Percentiles rank a stretch among this genome's conserved stretches.
Conservation (phyloP, 495 filamentous ascomycete species). For the Eremomyces bilateralis region DNA sequence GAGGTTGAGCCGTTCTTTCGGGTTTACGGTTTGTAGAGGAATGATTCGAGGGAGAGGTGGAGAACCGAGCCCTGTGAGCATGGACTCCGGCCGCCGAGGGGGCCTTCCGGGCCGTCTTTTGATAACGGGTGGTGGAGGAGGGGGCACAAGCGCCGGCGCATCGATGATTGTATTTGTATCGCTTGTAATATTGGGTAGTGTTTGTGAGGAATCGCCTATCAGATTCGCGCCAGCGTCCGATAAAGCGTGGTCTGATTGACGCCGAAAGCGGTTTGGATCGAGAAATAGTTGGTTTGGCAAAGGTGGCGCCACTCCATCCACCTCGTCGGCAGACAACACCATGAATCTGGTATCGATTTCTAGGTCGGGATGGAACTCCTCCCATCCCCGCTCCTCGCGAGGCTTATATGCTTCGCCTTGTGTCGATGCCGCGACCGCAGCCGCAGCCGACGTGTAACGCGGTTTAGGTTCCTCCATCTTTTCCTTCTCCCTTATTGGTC, state of each 20-base stretch:
- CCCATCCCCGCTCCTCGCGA: constrained; percentile 85
- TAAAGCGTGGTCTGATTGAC: too few species aligned
- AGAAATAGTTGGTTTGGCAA: too few species aligned
- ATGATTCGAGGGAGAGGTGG: constrained; percentile 35
- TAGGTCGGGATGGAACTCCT: constrained; percentile 88
- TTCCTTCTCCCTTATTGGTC: constrained; percentile 20
- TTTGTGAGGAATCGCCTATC: constrained; percentile 13
- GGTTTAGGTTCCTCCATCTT: constrained; percentile 21
- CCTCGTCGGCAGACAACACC: constrained; percentile 61
- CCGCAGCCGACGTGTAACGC: constrained; percentile 59
- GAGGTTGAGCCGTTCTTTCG: constrained; percentile 40
- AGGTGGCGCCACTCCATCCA: constrained; percentile 38
- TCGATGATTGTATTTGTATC: constrained; percentile 4
- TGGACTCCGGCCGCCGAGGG: constrained; percentile 34
- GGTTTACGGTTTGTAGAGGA: constrained; percentile 42
- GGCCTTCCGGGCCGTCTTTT: constrained; percentile 42
- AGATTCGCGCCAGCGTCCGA: constrained; percentile 8
- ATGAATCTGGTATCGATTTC: constrained; percentile 63
- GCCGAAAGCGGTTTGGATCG: too few species aligned
- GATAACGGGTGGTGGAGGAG: constrained; percentile 17
- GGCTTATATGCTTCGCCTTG: constrained; percentile 93
- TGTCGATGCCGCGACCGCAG: constrained; percentile 61
- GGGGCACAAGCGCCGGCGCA: constrained; percentile 4
- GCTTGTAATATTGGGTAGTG: constrained; percentile 14
- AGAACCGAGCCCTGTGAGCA: constrained; percentile 35